Base-by-base conservation (phyloP, 495 filamentous ascomycete genomes). In the Clohesyomyces aquaticus region DNA sequence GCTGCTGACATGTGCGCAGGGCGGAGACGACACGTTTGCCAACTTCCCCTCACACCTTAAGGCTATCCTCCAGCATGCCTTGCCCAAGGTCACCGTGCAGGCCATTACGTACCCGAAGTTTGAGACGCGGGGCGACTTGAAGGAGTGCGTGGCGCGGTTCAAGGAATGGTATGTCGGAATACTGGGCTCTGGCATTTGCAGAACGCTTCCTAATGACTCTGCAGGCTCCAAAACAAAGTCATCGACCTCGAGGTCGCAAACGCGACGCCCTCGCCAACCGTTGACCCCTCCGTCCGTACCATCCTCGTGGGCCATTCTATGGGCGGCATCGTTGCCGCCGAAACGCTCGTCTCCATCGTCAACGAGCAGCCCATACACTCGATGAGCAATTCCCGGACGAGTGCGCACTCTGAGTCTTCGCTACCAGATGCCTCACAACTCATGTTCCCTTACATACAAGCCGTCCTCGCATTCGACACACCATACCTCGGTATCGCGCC, bases 291-390 rank as follows among this genome's bases (percentile, higher is more conserved):
- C 2, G 91, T 98, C 23, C 89, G 83, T 70, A 88, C 88, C 22
- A 82, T 97, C 64, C 78, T 98, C 0, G 79, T 96, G 38, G 93
- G 95, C 11, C 94, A 98, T 73, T 91, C 88, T 11, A 98, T 98
- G 94, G 94, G 73, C 66, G 94, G 94, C 63, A 96, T 98, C 68
- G 91, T 98, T 14, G 94, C 90, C 23, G 93, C 92, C 21, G 94
- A 98, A 59, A 87, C 90, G 0, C 76, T 94, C 43, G 81, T 97
- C 47, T 76, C 83, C 14, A 79, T 94, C 18, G 78, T 85, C 27
- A 79, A 80, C 23, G 90, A 95, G 61, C 79, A 87, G 43, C 87
- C 88, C 21, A 85, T 93, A 63, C 73, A 70, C 29, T 65, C 74
- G 0, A 71, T 73, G 4, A 28, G 49, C 0, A 55, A 59, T 61